Percentiles rank a stretch among this genome's conserved stretches.
Evolutionary conservation across 306 rosid species (phyloP).

Genomic region (Sicyos baderoa): DNA sequence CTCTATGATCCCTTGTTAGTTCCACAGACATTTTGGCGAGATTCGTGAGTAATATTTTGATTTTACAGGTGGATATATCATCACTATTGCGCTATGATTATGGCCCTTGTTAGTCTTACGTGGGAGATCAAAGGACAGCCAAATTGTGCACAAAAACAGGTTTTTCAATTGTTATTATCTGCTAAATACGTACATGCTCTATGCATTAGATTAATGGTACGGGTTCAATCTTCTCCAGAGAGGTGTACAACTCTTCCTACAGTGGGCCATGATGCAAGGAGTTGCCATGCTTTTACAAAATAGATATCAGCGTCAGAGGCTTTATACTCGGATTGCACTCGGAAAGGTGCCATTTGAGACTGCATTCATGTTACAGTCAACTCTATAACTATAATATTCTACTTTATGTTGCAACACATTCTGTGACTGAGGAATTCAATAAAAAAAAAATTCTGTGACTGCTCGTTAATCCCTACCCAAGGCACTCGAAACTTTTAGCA

Average conservation of each 20-base stretch:
- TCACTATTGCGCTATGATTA: slow-evolving; percentile 90
- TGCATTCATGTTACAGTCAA: not conserved
- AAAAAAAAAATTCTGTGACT: too few species aligned
- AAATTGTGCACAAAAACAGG: slow-evolving; percentile 86
- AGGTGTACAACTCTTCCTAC: slow-evolving; percentile 92
- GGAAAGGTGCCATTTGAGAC: slow-evolving; percentile 69
- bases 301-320: slow-evolving; percentile 97
- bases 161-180: slow-evolving; percentile 21
- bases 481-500: not conserved
- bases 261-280: slow-evolving; percentile 99
- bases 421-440: not conserved
- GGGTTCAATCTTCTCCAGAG: slow-evolving; percentile 46
- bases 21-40: slow-evolving; percentile 44
- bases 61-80: slow-evolving; percentile 95
- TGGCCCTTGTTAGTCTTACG: slow-evolving; percentile 98
- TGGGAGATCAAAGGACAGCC: slow-evolving; percentile 98
- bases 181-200: not conserved
- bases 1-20: slow-evolving; percentile 75
- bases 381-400: slow-evolving; percentile 19
- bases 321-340: slow-evolving; percentile 93
- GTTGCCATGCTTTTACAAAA: slow-evolving; percentile 96
- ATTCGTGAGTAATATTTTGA: not conserved
- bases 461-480: not conserved
- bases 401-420: not conserved
- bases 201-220: slow-evolving; percentile 5